Base-by-base conservation (phyloP, 23 red algal species). In the Gracilaria gracilis region DNA sequence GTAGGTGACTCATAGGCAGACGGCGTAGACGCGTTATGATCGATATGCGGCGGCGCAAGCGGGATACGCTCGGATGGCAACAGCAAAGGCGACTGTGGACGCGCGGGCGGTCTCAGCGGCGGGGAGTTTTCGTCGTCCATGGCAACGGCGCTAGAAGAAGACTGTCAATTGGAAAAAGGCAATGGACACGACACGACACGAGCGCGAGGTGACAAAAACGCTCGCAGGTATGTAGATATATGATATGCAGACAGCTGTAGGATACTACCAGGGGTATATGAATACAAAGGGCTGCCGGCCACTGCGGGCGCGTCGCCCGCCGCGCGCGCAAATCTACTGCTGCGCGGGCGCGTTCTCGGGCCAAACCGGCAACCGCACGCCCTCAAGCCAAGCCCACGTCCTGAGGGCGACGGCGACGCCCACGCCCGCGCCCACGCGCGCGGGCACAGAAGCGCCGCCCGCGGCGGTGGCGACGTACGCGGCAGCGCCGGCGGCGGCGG, bases 291-390 rank as follows among this genome's bases (percentile, higher is more conserved):
- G n/a, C n/a, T n/a, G n/a, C n/a, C n/a, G n/a, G n/a, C n/a, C n/a
- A n/a, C n/a, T n/a, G n/a, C n/a, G n/a, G n/a, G n/a, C n/a, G n/a
- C n/a, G n/a, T n/a, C n/a, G n/a, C n/a, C 44, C 44, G 44, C 44
- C 44, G 44, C 44, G 44, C 44, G 44, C 44, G 12, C 44, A 48
- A 48, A n/a, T n/a, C 51, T 1, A 19, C 14, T 55, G 8, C 51
- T 55, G 1, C 19, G 42, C 4, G 9, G 51, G 51, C 17, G 51
- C 16, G 9, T 55, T 55, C 51, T 62, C 40, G 9, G 66, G 70
- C 90, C 90, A 85, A 1, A 84, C 81, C 24, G 90, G 90, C 69
- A 93, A 47, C 19, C 90, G 39, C 23, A 93, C 90, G 11, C 80
- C 90, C 28, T 50, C 9, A 23, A 53, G 19, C 90, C 90, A 93